Evolutionary conservation across 139 green algal genomes (phyloP).

Genomic region (Zygnema cylindricum): DNA sequence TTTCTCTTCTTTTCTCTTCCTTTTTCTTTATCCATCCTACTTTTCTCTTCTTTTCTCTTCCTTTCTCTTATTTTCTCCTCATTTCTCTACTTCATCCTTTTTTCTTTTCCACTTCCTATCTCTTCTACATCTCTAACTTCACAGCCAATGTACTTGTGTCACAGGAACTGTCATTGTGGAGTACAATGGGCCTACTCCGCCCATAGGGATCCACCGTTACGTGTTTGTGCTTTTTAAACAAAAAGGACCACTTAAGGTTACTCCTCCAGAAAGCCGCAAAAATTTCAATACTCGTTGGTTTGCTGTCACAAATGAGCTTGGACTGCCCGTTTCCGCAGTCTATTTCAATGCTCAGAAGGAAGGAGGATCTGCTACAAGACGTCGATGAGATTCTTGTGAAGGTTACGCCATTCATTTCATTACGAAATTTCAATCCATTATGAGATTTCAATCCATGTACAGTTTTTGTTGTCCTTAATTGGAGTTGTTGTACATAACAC

Average conservation of each 20-base stretch:
- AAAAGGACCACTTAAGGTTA: neutral
- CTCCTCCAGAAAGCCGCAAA: neutral
- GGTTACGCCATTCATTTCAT: too few relatives aligned
- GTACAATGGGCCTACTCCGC: constrained; percentile 54
- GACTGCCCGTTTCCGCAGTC: constrained; percentile 34
- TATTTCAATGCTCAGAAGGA: constrained; percentile 50
- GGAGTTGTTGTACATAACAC: too few relatives aligned
- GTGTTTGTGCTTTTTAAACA: constrained; percentile 49
- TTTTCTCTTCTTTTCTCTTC: neutral
- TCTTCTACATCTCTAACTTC: neutral
- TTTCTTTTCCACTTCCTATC: neutral
- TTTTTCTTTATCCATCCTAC: neutral
- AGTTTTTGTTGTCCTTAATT: too few relatives aligned
- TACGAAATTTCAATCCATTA: too few relatives aligned
- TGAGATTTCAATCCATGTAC: too few relatives aligned
- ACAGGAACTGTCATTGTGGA: constrained; percentile 36
- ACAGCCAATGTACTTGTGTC: neutral
- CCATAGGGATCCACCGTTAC: constrained; percentile 52
- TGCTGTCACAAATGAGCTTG: constrained; percentile 15
- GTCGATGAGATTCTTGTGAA: neutral
- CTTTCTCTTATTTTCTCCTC: too few relatives aligned
- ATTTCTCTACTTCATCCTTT: neutral
- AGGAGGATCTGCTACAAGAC: neutral
- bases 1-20: neutral
- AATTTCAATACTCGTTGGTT: constrained; percentile 54